These are phyloP conservation scores for Neurospora intermedia DNA, from an alignment of 495 filamentous ascomycete species.

Conservation along the genomic window DNA sequence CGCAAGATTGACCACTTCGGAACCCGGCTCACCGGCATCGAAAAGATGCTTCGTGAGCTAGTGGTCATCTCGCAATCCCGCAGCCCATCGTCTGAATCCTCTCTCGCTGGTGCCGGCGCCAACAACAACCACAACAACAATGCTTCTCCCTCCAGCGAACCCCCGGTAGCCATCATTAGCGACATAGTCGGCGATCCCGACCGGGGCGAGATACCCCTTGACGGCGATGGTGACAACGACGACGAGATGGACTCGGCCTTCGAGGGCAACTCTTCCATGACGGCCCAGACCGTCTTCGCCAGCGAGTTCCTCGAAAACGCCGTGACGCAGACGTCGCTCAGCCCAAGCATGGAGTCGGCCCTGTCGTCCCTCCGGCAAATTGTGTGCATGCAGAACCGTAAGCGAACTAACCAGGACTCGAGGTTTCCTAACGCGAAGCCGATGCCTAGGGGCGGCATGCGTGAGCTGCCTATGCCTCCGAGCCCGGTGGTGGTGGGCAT, in stretches of 20 bases:
- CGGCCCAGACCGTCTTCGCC: conserved; percentile 53
- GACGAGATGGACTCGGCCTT: conserved; percentile 38
- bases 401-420: conserved; percentile 28
- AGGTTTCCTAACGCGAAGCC: conserved; percentile 34
- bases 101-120: background rate
- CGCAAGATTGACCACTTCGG: conserved; percentile 59
- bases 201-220: background rate
- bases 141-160: background rate
- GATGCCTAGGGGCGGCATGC: conserved; percentile 29
- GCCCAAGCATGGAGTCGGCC: conserved; percentile 44
- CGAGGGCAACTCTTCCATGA: conserved; percentile 50
- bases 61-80: conserved; percentile 15
- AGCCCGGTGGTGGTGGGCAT: conserved; percentile 38
- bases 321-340: conserved; percentile 42
- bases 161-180: background rate
- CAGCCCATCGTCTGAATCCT: background rate
- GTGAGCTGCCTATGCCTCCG: conserved; percentile 46
- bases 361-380: conserved; percentile 48
- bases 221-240: conserved; percentile 13
- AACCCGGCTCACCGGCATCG: conserved; percentile 50
- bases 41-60: conserved; percentile 36
- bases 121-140: background rate
- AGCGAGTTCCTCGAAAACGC: conserved; percentile 51
- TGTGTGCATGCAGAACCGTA: conserved; percentile 35
- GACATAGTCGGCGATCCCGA: conserved; percentile 1